Evolutionary conservation across 1,139 yeast species (phyloP), one percentile per base, ranked within the genome.

Genomic region (Candida tunisiensis): DNA sequence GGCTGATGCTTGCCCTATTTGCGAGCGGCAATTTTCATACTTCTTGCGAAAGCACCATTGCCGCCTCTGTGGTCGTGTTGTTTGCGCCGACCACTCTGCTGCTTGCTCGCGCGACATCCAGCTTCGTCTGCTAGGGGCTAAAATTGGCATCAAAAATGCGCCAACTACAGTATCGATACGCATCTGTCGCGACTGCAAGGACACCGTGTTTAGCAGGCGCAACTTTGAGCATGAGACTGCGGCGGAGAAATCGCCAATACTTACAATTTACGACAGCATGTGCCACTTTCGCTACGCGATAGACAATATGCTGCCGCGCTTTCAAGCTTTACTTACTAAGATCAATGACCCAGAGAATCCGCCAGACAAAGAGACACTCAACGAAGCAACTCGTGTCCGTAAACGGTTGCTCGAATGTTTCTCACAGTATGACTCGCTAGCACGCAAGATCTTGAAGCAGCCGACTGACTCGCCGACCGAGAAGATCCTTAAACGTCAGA

Each of bases 1-100:
- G 2, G 62, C 64, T 1, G 40, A 55, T 1, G 54, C 59, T 33
- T 88, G 98, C 45, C 59, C 67, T 3, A 56, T 79, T 4, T 88
- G 98, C 41, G 48, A 56, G 14, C 55, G 60, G 8, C 42, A 46
- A 20, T 88, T 82, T 47, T 61, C 61, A 16, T 53, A 77, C 26
- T 47, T 74, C 5, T 45, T 69, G 13, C 58, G 94, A 31, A 82
- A 79, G 39, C 96, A 88, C 45, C 95, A 82, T 45, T 82, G 94
- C 46, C 57, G 93, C 19, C 49, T 80, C 19, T 88, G 96, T 54
- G 96, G 96, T 0, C 46, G 52, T 18, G 66, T 78, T 1, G 83
- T 82, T 0, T 85, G 96, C 53, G 92, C 78, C 21, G 75, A 74
- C 40, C 44, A 63, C 0, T 41, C 40, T 2, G 57, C 62, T 0